Evolutionary conservation across 2,329 filamentous ascomycete species (phyloP).

Genomic region (Thyridium curvatum): DNA sequence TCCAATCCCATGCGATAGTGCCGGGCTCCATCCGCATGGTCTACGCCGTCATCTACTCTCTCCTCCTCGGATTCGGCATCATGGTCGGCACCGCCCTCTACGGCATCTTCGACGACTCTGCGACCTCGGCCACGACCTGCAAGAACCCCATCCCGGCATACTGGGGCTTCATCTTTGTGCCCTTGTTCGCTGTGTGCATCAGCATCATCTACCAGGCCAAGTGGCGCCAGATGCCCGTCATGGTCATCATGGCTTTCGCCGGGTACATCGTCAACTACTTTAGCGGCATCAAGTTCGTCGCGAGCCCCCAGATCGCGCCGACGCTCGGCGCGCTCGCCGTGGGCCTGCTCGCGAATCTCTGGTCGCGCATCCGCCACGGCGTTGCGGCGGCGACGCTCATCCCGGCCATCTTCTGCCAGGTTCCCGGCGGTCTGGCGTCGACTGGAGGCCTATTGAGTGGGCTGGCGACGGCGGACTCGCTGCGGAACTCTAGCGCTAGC

Average conservation of each 20-base stretch:
- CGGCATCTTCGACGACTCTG: conserved; percentile 48
- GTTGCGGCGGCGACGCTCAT: conserved; percentile 80
- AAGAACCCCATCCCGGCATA: conserved; percentile 40
- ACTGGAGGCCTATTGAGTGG: conserved; percentile 54
- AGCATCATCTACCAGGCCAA: conserved; percentile 63
- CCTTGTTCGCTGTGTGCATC: conserved; percentile 61
- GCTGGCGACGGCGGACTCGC: conserved; percentile 47
- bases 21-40: conserved; percentile 67
- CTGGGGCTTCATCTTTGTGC: conserved; percentile 51
- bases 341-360: conserved; percentile 72
- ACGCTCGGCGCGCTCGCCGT: conserved; percentile 72
- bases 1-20: conserved; percentile 61
- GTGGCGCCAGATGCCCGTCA: conserved; percentile 70
- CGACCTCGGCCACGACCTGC: conserved; percentile 39
- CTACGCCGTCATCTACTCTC: conserved; percentile 64
- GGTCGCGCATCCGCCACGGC: conserved; percentile 70
- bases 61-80: conserved; percentile 65
- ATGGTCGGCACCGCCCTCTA: conserved; percentile 58
- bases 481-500: conserved; percentile 15
- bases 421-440: conserved; percentile 56
- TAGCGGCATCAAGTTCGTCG: conserved; percentile 44
- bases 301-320: conserved; percentile 69
- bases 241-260: conserved; percentile 66
- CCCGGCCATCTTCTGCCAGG: conserved; percentile 75
- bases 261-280: conserved; percentile 63